phyloP scores from a whole-genome alignment of 768 basidiomycete species.

The Mycena venus region DNA sequence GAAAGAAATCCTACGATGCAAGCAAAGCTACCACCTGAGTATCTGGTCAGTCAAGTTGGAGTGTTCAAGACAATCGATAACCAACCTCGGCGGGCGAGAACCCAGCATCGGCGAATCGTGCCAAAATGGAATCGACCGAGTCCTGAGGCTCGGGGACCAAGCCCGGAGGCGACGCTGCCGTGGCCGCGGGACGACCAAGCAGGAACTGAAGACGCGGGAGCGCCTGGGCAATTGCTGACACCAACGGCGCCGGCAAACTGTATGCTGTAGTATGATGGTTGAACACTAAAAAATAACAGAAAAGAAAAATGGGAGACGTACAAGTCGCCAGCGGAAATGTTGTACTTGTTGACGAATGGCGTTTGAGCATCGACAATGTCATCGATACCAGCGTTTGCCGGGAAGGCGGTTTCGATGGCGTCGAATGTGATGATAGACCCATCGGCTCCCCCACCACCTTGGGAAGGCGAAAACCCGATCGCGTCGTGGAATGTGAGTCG shows the following conservation, averaged over 20 bases:
- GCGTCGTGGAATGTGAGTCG: conserved; percentile 30
- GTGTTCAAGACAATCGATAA: conserved; percentile 16
- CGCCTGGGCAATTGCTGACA: conserved; percentile 7
- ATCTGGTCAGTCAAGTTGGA: not conserved
- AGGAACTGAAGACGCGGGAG: conserved; percentile 47
- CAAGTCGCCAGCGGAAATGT: conserved; percentile 52
- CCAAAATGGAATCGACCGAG: conserved; percentile 34
- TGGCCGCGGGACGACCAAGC: conserved; percentile 39
- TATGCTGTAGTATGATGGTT: conserved; percentile 41
- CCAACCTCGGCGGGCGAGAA: conserved; percentile 23
- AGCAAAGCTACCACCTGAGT: conserved; percentile 35
- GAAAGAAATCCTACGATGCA: conserved; percentile 32
- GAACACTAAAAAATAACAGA: not conserved
- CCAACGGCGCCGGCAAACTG: conserved; percentile 40
- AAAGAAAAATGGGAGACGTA: conserved; percentile 28
- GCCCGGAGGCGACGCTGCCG: conserved; percentile 28
- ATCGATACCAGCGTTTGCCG: conserved; percentile 49
- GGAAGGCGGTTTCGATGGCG: conserved; percentile 48
- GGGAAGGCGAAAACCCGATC: conserved; percentile 31
- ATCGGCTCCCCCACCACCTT: conserved; percentile 39
- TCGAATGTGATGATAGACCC: conserved; percentile 54
- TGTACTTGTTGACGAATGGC: conserved; percentile 42
- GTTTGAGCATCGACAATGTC: conserved; percentile 46
- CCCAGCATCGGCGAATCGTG: conserved; percentile 15
- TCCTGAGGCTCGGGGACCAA: conserved; percentile 40